Conservation (phyloP, 2,329 filamentous ascomycete species). For the Colletotrichum eleusines region DNA sequence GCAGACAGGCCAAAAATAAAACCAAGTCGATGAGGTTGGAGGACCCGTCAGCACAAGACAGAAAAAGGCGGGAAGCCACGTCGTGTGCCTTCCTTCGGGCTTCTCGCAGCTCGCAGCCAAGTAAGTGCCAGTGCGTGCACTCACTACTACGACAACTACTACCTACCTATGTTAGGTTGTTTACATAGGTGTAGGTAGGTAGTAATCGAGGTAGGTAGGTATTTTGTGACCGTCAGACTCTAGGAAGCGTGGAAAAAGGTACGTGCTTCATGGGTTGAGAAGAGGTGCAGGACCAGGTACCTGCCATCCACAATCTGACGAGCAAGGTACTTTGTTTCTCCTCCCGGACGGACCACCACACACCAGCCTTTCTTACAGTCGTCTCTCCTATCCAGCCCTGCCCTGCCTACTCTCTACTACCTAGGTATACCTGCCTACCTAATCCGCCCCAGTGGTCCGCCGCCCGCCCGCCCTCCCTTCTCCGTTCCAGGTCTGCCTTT, state of each 20-base stretch:
- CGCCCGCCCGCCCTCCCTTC: background rate
- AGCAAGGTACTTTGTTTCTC: background rate
- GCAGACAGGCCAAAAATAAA: background rate
- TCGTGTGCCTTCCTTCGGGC: background rate
- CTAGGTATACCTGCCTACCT: slow-evolving; percentile 1
- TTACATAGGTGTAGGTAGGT: background rate
- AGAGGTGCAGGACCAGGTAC: background rate
- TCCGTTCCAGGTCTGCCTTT: slow-evolving; percentile 26
- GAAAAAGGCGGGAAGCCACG: slow-evolving; percentile 1
- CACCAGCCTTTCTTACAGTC: background rate
- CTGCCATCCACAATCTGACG: background rate
- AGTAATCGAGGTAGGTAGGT: too few relatives aligned
- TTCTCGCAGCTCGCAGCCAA: background rate
- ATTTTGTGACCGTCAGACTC: too few relatives aligned
- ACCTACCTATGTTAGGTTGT: too few relatives aligned
- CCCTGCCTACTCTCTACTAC: background rate
- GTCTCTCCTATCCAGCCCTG: background rate
- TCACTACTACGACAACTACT: too few relatives aligned
- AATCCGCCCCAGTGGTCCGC: slow-evolving; percentile 35
- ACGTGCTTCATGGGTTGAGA: background rate
- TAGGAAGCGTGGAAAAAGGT: background rate
- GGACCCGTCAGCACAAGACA: background rate
- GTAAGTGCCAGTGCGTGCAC: background rate
- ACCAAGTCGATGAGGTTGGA: background rate
- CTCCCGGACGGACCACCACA: slow-evolving; percentile 3